Conservation (phyloP, 495 filamentous ascomycete genomes). For the Tetracladium setigerum region DNA sequence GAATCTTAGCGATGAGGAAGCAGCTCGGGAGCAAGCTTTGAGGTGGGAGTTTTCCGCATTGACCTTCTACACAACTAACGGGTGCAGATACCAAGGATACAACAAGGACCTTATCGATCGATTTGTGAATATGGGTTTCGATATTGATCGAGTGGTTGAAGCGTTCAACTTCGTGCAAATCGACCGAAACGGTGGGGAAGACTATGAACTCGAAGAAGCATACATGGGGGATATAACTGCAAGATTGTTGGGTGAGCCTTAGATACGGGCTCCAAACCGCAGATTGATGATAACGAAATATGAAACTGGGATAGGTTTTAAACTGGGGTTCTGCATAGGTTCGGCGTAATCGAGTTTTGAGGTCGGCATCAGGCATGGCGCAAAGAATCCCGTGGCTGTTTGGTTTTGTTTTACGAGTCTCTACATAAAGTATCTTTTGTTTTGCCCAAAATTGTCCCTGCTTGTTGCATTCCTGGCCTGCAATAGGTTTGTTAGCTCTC, state of each 20-base stretch:
- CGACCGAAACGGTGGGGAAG: slow-evolving; percentile 64
- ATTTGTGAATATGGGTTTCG: slow-evolving; percentile 93
- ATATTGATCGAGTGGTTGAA: slow-evolving; percentile 76
- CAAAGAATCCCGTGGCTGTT: too few species aligned
- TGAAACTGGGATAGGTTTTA: too few species aligned
- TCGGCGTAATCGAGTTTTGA: too few species aligned
- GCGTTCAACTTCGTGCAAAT: slow-evolving; percentile 81
- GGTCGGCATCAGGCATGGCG: too few species aligned
- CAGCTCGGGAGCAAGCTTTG: slow-evolving; percentile 7
- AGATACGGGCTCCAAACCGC: neutral
- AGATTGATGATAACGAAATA: too few species aligned
- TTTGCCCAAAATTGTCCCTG: too few species aligned
- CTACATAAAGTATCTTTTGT: too few species aligned
- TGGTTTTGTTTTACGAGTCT: too few species aligned
- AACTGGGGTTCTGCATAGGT: too few species aligned
- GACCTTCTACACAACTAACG: neutral
- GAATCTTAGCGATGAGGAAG: slow-evolving; percentile 26
- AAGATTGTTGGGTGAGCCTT: slow-evolving; percentile 71
- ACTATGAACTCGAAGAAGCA: slow-evolving; percentile 77
- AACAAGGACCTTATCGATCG: slow-evolving; percentile 77
- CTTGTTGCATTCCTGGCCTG: too few species aligned
- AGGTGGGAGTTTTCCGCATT: slow-evolving; percentile 1
- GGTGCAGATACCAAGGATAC: slow-evolving; percentile 75
- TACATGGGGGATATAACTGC: slow-evolving; percentile 88
- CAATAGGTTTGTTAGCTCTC: too few species aligned